Conservation (phyloP, 176 grass and related monocot species). For the Tuctoria greenei region DNA sequence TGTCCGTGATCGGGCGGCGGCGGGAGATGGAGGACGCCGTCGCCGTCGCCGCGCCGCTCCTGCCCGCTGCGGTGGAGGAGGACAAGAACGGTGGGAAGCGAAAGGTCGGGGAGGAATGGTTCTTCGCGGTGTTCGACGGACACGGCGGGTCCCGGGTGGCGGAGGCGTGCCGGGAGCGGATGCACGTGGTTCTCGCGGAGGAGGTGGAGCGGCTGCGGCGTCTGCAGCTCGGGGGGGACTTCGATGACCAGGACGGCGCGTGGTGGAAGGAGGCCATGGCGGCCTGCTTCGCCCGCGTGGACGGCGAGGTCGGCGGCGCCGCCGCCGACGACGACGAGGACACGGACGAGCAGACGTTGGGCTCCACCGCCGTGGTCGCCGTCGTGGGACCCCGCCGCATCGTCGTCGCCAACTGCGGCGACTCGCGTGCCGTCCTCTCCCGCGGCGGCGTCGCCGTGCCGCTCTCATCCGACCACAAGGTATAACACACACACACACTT, state of each 20-base stretch:
- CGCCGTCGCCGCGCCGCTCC: slow-evolving; percentile 28
- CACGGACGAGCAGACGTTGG: slow-evolving; percentile 8
- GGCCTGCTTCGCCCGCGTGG: slow-evolving; percentile 62
- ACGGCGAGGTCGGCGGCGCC: slow-evolving; percentile 43
- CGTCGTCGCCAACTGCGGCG: slow-evolving; percentile 81
- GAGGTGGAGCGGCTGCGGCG: slow-evolving; percentile 46
- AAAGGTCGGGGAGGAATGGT: slow-evolving; percentile 2
- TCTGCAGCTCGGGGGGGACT: background rate
- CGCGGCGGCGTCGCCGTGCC: slow-evolving; percentile 61
- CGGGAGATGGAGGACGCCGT: slow-evolving; percentile 62
- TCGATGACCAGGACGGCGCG: background rate
- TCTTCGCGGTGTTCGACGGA: slow-evolving; percentile 69
- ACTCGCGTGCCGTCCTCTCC: slow-evolving; percentile 67
- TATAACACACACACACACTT: background rate
- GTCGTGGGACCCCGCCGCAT: slow-evolving; percentile 49
- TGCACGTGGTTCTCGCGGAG: slow-evolving; percentile 75
- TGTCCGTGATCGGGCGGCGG: slow-evolving; percentile 47
- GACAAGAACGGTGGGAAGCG: background rate
- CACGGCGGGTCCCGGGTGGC: slow-evolving; percentile 54
- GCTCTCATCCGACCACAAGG: slow-evolving; percentile 85
- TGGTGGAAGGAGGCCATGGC: slow-evolving; percentile 57
- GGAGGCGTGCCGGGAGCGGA: slow-evolving; percentile 43
- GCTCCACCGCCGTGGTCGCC: slow-evolving; percentile 57
- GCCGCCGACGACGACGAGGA: background rate
- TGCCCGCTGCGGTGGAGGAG: background rate